Percentiles rank a stretch among this genome's conserved stretches.
phyloP scores from a whole-genome alignment of 2,329 filamentous ascomycete species.

The Trichoderma citrinoviride region DNA sequence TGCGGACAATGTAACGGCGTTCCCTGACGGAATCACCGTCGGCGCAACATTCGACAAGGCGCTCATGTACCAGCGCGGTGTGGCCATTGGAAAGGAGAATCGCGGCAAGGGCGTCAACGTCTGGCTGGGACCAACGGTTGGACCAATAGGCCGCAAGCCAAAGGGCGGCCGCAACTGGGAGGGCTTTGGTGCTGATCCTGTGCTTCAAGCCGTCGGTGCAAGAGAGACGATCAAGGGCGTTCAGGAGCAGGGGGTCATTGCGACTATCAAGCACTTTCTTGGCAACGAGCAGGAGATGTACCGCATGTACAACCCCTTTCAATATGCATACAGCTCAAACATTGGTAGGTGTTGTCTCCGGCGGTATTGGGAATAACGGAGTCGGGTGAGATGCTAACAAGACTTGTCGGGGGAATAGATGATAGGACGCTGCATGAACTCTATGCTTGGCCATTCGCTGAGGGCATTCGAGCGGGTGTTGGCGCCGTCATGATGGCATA shows the following conservation, averaged over 20 bases:
- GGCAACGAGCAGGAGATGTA: constrained; percentile 63
- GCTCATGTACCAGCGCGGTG: constrained; percentile 65
- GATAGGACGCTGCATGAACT: constrained; percentile 72
- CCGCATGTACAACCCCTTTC: constrained; percentile 54
- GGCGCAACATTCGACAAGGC: constrained; percentile 74
- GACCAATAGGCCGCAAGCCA: constrained; percentile 69
- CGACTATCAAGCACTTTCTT: constrained; percentile 56
- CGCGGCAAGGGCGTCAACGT: constrained; percentile 71
- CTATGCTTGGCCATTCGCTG: constrained; percentile 83
- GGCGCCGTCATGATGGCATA: constrained; percentile 87
- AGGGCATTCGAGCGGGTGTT: constrained; percentile 77
- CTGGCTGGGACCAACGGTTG: constrained; percentile 67
- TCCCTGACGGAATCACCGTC: constrained; percentile 74
- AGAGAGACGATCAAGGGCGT: constrained; percentile 75
- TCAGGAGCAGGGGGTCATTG: constrained; percentile 56
- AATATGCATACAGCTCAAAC: constrained; percentile 64
- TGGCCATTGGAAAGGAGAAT: constrained; percentile 68
- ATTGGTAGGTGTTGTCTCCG: constrained; percentile 55
- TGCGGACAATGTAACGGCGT: constrained; percentile 73
- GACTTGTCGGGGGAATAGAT: constrained; percentile 37
- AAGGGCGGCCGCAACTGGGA: constrained; percentile 75
- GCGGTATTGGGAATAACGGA: neutral
- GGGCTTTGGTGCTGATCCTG: constrained; percentile 68
- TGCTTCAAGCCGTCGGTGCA: constrained; percentile 72
- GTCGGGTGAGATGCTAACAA: neutral